These are phyloP conservation scores for Xenoacremonium recifei DNA, from an alignment of 2,329 filamentous ascomycete genomes.

Conservation along the genomic window DNA sequence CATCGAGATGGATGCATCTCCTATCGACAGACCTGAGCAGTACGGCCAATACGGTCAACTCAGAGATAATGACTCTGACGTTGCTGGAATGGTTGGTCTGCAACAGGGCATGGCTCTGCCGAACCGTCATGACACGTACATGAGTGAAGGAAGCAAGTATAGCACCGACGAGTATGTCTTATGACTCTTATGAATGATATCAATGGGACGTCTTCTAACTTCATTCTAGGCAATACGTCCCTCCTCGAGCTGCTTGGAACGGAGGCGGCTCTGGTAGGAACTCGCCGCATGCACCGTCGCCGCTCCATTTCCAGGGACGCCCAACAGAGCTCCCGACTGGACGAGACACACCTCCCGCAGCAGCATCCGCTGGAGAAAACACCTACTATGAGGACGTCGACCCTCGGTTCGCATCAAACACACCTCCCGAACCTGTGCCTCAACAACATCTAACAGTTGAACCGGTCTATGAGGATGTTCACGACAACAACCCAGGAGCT, in stretches of 20 bases:
- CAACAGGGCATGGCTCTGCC: conserved; percentile 52
- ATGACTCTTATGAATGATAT: neutral
- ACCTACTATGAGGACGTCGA: conserved; percentile 98
- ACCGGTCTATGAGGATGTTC: conserved; percentile 61
- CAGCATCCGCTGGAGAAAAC: conserved; percentile 33
- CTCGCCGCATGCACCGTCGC: conserved; percentile 47
- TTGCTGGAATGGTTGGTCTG: conserved; percentile 70
- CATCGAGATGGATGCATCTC: conserved; percentile 76
- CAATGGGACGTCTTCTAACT: neutral
- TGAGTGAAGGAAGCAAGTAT: conserved; percentile 71
- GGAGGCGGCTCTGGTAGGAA: conserved; percentile 38
- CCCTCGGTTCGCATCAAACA: conserved; percentile 71
- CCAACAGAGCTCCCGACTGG: conserved; percentile 35
- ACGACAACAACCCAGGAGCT: conserved; percentile 46
- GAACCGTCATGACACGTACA: conserved; percentile 47
- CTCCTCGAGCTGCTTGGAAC: conserved; percentile 57
- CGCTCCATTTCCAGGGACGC: conserved; percentile 34
- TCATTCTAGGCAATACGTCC: conserved; percentile 49
- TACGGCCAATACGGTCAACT: conserved; percentile 48
- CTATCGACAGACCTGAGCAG: conserved; percentile 39
- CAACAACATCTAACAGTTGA: conserved; percentile 30
- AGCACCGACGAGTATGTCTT: conserved; percentile 64
- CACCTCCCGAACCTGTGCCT: conserved; percentile 28
- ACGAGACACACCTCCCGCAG: conserved; percentile 33
- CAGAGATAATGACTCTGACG: conserved; percentile 67